phyloP scores from a whole-genome alignment of 768 basidiomycete species.

The Paxillus rubicundulus region DNA sequence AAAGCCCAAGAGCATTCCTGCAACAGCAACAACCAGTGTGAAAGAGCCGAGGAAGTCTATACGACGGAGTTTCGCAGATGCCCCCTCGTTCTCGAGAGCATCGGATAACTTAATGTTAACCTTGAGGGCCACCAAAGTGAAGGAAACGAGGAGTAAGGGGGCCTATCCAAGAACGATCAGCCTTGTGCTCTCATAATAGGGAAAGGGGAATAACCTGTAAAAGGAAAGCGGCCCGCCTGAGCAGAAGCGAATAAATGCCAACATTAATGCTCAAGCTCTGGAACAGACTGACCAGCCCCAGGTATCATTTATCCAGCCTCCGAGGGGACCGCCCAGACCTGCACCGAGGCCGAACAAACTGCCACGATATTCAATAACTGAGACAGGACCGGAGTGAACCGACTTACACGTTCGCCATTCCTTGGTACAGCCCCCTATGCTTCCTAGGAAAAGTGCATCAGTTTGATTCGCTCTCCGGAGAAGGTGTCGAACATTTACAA shows the following conservation, averaged over 20 bases:
- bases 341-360: slow-evolving; percentile 85
- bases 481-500: slow-evolving; percentile 48
- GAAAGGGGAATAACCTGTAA: slow-evolving; percentile 57
- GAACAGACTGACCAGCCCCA: slow-evolving; percentile 71
- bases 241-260: slow-evolving; percentile 7
- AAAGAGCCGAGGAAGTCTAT: slow-evolving; percentile 85
- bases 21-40: slow-evolving; percentile 71
- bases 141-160: slow-evolving; percentile 72
- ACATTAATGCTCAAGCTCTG: not conserved
- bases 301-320: slow-evolving; percentile 81
- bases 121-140: slow-evolving; percentile 68
- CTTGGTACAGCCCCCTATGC: slow-evolving; percentile 88
- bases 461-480: slow-evolving; percentile 2
- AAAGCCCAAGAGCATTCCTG: slow-evolving; percentile 71
- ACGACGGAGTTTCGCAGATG: slow-evolving; percentile 64
- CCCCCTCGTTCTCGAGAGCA: slow-evolving; percentile 55
- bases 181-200: not conserved
- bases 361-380: slow-evolving; percentile 12
- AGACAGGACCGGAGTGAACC: not conserved
- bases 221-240: slow-evolving; percentile 83
- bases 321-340: slow-evolving; percentile 74
- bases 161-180: slow-evolving; percentile 44
- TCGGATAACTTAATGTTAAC: slow-evolving; percentile 76
- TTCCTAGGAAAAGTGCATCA: slow-evolving; percentile 46
- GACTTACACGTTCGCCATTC: slow-evolving; percentile 81